Evolutionary conservation across 345 rosid genomes (phyloP).

Genomic region (Pugionium cornutum): DNA sequence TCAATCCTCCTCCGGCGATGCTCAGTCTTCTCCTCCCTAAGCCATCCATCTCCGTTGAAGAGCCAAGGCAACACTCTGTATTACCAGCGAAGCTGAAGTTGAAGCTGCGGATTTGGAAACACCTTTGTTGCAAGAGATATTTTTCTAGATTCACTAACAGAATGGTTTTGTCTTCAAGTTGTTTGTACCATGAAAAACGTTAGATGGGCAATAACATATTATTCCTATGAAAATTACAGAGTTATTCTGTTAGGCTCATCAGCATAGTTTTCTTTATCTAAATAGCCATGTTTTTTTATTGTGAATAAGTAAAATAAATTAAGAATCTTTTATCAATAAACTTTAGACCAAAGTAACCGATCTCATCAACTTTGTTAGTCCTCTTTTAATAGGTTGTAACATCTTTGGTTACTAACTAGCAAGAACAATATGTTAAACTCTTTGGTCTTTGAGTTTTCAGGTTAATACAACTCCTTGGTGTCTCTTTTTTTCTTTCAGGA

Average conservation of each 20-base stretch:
- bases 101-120: constrained; percentile 32
- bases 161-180: constrained; percentile 24
- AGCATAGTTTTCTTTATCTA: constrained; percentile 4
- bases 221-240: not conserved
- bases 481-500: too few species aligned
- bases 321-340: too few species aligned
- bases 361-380: too few species aligned
- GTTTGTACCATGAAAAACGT: constrained; percentile 31
- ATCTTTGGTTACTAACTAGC: too few species aligned
- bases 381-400: too few species aligned
- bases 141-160: constrained; percentile 31
- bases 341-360: too few species aligned
- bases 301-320: not conserved
- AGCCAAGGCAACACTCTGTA: constrained; percentile 18
- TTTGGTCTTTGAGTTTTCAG: too few species aligned
- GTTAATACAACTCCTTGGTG: too few species aligned
- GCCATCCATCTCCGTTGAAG: constrained; percentile 44
- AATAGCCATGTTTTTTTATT: not conserved
- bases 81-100: constrained; percentile 36
- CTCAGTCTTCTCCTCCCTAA: constrained; percentile 53
- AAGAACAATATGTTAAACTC: too few species aligned
- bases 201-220: constrained; percentile 6
- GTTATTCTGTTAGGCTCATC: not conserved
- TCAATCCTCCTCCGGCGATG: constrained; percentile 69
- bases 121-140: constrained; percentile 35